Percentiles rank a stretch among this genome's conserved stretches.
These are phyloP conservation scores for Penicillium sp. DNA, from an alignment of 2,329 filamentous ascomycete genomes.

Conservation along the genomic window DNA sequence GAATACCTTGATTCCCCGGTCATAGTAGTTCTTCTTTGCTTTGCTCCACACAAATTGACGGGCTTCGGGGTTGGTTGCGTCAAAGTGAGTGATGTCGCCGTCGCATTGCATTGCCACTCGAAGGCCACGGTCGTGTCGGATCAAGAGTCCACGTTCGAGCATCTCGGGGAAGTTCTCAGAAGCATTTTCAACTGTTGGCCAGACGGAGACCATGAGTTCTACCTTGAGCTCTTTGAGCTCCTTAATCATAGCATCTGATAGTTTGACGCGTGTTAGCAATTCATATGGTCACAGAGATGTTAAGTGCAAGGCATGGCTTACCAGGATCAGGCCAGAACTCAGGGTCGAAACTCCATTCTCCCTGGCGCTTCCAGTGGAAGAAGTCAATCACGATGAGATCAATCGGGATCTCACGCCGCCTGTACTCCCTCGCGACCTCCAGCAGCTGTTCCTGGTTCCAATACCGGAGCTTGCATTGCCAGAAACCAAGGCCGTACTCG, in stretches of 20 bases:
- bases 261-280: background rate
- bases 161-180: conserved; percentile 65
- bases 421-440: conserved; percentile 61
- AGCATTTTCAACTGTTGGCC: conserved; percentile 64
- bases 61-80: conserved; percentile 63
- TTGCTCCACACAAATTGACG: conserved; percentile 62
- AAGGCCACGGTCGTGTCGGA: conserved; percentile 62
- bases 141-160: conserved; percentile 61
- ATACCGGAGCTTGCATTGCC: conserved; percentile 69
- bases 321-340: conserved; percentile 66
- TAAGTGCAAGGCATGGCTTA: conserved; percentile 24
- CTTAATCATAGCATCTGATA: conserved; percentile 60
- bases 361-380: conserved; percentile 68
- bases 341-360: conserved; percentile 68
- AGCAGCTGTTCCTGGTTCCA: conserved; percentile 66
- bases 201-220: conserved; percentile 70
- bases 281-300: no score
- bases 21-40: conserved; percentile 62
- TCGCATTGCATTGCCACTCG: conserved; percentile 61
- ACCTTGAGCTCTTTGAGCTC: conserved; percentile 61
- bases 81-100: conserved; percentile 62
- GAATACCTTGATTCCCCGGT: conserved; percentile 63
- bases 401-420: conserved; percentile 56
- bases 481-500: conserved; percentile 67
- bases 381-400: conserved; percentile 69